Evolutionary conservation across 768 basidiomycete genomes (phyloP), one percentile per base, ranked within the genome.

Genomic region (Tricholoma sp.): DNA sequence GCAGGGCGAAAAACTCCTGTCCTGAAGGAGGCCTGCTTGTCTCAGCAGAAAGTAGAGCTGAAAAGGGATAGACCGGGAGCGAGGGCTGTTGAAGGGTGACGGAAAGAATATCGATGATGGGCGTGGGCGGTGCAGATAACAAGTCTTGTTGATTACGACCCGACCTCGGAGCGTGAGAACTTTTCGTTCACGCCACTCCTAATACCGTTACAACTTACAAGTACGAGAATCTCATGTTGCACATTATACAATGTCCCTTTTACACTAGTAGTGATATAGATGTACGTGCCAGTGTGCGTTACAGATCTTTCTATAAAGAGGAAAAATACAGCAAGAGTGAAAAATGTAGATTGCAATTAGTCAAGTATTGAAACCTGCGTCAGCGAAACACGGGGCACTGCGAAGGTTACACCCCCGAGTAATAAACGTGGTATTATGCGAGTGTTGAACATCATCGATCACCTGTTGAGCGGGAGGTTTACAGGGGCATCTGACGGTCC

Each of bases 61-160:
- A 42, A 55, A 17, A 37, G 33, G 50, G 48, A 53, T 29, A 36
- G 13, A 12, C 41, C 52, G 37, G 44, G 6, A 42, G 42, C 48
- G 20, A 50, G 41, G 42, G 54, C 54, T 48, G 48, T 45, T 60
- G 55, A 41, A 58, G 49, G 56, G 54, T 50, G 63, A 42, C 52
- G 56, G 49, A 18, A 31, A 59, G 45, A 76, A 72, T 72, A 76
- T 75, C 70, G 78, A 75, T 79, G 70, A 66, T 68, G 72, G 52
- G 39, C 9, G 74, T 72, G 70, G 75, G 74, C 74, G 69, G 73
- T 75, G 70, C 68, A 73, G 74, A 77, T 75, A 75, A 74, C 73
- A 68, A 63, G 64, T 58, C 59, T 66, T 69, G 64, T 65, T 70
- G 68, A 69, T 24, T 67, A 70, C 69, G 69, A 73, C 76, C 70